These are phyloP conservation scores for Cladosporium sp. DNA, from an alignment of 2,329 filamentous ascomycete genomes.

Conservation along the genomic window DNA sequence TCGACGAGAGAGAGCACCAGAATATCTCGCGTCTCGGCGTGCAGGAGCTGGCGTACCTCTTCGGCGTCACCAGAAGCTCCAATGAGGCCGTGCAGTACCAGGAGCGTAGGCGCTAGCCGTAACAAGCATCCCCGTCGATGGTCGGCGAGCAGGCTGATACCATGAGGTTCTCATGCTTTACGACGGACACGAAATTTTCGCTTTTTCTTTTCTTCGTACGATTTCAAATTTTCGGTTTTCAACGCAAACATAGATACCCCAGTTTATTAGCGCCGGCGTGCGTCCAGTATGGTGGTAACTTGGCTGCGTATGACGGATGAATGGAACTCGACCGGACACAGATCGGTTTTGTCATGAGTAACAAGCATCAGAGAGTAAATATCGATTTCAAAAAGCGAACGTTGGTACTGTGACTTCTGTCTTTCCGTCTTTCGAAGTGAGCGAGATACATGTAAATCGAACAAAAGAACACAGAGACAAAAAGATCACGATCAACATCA, in stretches of 20 bases:
- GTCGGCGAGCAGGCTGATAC: not conserved
- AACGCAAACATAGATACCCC: not conserved
- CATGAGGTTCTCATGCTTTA: not conserved
- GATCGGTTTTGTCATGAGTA: too few relatives aligned
- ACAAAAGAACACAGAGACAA: too few relatives aligned
- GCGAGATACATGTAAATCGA: too few relatives aligned
- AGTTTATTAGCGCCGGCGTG: not conserved
- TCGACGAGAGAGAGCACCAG: constrained; percentile 70
- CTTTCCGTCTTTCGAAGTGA: too few relatives aligned
- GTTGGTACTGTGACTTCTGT: too few relatives aligned
- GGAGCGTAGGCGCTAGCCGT: constrained; percentile 7
- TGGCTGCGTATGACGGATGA: too few relatives aligned
- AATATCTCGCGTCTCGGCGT: constrained; percentile 63
- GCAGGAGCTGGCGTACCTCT: constrained; percentile 67
- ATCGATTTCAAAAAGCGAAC: too few relatives aligned
- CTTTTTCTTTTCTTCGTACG: not conserved
- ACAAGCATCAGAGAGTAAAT: too few relatives aligned
- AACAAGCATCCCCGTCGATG: too few relatives aligned
- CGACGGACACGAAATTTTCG: not conserved
- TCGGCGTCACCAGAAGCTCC: constrained; percentile 41
- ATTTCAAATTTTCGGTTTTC: not conserved
- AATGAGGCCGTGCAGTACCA: constrained; percentile 22
- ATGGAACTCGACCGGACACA: too few relatives aligned
- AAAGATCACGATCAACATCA: too few relatives aligned
- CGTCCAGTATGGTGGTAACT: not conserved